phyloP scores from a whole-genome alignment of 1,284 basidiomycete species.

The Flammula alnicola region DNA sequence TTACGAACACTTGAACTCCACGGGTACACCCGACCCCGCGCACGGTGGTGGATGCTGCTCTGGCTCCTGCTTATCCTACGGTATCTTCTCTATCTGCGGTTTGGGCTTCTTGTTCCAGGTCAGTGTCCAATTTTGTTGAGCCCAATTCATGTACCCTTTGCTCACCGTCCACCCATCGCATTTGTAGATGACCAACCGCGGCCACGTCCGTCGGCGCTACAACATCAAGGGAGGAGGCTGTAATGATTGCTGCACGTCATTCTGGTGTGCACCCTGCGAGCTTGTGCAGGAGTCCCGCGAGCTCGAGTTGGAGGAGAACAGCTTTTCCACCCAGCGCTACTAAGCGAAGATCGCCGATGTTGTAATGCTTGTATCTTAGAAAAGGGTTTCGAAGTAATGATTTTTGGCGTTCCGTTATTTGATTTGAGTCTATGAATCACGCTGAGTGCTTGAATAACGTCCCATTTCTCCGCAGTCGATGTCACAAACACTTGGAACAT shows the following conservation, averaged over 20 bases:
- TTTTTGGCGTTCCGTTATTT: neutral
- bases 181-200: constrained; percentile 43
- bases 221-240: constrained; percentile 44
- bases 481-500: no score
- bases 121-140: constrained; percentile 7
- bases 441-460: no score
- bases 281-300: constrained; percentile 54
- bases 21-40: constrained; percentile 38
- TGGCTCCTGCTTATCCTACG: constrained; percentile 26
- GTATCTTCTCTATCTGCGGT: constrained; percentile 33
- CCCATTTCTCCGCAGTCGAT: no score
- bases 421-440: neutral
- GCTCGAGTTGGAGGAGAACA: constrained; percentile 52
- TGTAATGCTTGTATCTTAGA: neutral
- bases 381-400: constrained; percentile 4
- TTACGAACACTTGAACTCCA: constrained; percentile 36
- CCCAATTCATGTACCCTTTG: neutral
- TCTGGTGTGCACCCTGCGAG: constrained; percentile 52
- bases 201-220: constrained; percentile 46
- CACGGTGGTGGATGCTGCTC: constrained; percentile 25
- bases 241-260: constrained; percentile 45
- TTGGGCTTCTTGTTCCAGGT: constrained; percentile 49
- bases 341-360: constrained; percentile 5
- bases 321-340: constrained; percentile 31
- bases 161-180: neutral